Evolutionary conservation across 805 yeast species (phyloP).

Genomic region (Candida piceae): DNA sequence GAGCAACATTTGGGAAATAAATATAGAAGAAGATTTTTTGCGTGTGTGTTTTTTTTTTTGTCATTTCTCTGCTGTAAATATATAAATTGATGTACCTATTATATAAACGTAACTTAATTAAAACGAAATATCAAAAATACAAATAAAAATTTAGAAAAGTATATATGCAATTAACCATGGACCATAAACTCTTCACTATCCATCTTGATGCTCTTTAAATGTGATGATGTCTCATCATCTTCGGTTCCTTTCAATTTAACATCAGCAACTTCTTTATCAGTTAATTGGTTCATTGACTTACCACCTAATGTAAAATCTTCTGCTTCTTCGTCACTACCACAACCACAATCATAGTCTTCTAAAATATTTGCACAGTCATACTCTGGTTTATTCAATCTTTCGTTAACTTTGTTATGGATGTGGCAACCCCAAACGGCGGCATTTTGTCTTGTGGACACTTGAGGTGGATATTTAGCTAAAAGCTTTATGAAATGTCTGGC

Average conservation of each 20-base stretch:
- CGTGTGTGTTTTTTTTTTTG: no score
- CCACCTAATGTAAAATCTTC: constrained; percentile 31
- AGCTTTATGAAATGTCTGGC: constrained; percentile 82
- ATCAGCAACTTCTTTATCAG: not conserved
- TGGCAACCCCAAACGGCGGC: constrained; percentile 98
- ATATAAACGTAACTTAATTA: not conserved
- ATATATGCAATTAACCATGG: constrained; percentile 19
- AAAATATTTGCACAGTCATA: constrained; percentile 84
- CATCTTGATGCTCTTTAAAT: constrained; percentile 40
- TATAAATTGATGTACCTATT: not conserved
- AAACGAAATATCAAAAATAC: no score
- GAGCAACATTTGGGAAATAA: not conserved
- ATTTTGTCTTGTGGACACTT: constrained; percentile 61
- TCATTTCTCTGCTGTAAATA: no score
- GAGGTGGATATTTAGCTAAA: constrained; percentile 76
- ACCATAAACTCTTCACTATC: constrained; percentile 37
- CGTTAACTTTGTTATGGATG: constrained; percentile 83
- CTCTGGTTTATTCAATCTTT: constrained; percentile 55
- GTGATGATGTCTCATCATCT: constrained; percentile 30
- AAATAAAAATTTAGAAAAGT: no score
- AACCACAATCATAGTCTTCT: constrained; percentile 95
- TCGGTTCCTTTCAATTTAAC: constrained; percentile 5
- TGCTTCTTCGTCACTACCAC: constrained; percentile 69
- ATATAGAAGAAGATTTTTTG: no score
- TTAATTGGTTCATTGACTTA: constrained; percentile 9